Conservation (phyloP, 2,329 filamentous ascomycete species). For the Botryotinia narcissicola region DNA sequence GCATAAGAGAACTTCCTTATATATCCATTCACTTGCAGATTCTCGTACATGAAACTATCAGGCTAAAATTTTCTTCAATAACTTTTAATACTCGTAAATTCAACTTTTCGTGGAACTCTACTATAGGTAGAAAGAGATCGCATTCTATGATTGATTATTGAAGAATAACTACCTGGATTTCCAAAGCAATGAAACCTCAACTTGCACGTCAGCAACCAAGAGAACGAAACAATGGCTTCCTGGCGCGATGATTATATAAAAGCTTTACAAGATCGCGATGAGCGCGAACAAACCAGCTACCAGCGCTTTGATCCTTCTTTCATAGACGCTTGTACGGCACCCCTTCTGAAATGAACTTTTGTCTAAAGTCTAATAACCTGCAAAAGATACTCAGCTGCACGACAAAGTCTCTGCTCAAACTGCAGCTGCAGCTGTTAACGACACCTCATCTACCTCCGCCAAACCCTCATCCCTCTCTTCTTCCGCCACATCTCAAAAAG, state of each 20-base stretch:
- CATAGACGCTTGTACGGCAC: slow-evolving; percentile 72
- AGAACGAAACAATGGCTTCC: slow-evolving; percentile 32
- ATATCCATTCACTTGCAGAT: slow-evolving; percentile 10
- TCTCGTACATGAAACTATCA: background rate
- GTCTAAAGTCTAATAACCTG: slow-evolving; percentile 21
- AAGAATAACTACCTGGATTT: background rate
- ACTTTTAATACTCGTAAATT: background rate
- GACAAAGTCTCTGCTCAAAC: slow-evolving; percentile 65
- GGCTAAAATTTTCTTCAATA: background rate
- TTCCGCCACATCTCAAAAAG: slow-evolving; percentile 33
- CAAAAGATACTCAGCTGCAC: slow-evolving; percentile 61
- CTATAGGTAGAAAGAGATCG: background rate
- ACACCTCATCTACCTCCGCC: slow-evolving; percentile 27
- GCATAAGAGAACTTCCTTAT: slow-evolving; percentile 3
- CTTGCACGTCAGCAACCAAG: slow-evolving; percentile 13
- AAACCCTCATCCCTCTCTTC: slow-evolving; percentile 32
- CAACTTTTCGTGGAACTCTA: background rate
- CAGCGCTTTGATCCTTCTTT: slow-evolving; percentile 60
- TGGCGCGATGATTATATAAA: slow-evolving; percentile 82
- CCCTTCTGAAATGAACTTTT: background rate
- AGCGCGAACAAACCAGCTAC: slow-evolving; percentile 61
- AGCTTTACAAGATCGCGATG: slow-evolving; percentile 69
- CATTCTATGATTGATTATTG: background rate
- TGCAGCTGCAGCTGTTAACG: slow-evolving; percentile 50
- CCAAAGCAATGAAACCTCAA: slow-evolving; percentile 19